Evolutionary conservation across 129 eudicot species (phyloP).

Genomic region (Pulicaria dysenterica): DNA sequence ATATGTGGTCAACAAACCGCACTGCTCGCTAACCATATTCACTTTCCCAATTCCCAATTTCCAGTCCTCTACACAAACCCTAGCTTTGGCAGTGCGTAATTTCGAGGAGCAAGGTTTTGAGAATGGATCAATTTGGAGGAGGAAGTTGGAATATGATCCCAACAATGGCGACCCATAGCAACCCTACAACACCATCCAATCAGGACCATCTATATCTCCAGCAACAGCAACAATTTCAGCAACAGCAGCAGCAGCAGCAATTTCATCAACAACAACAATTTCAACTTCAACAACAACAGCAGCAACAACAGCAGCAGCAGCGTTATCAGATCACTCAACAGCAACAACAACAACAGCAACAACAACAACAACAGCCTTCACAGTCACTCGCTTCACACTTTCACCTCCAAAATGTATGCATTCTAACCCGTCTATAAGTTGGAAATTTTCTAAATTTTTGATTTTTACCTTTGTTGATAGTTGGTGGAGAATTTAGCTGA

Average conservation of each 20-base stretch:
- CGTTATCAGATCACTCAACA: slow-evolving; percentile 45
- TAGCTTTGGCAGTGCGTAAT: not conserved
- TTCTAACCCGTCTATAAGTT: not conserved
- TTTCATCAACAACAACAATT: slow-evolving; percentile 40
- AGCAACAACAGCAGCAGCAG: slow-evolving; percentile 31
- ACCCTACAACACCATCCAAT: slow-evolving; percentile 81
- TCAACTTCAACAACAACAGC: slow-evolving; percentile 52
- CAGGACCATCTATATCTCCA: slow-evolving; percentile 69
- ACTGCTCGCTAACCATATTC: too few species aligned
- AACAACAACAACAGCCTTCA: slow-evolving; percentile 45
- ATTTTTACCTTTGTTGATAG: slow-evolving; percentile 33
- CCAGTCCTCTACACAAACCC: slow-evolving; percentile 3
- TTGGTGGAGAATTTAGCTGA: slow-evolving; percentile 96
- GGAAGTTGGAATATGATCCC: slow-evolving; percentile 93
- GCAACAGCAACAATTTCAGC: slow-evolving; percentile 46
- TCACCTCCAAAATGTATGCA: slow-evolving; percentile 68
- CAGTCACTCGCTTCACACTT: slow-evolving; percentile 96
- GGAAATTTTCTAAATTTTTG: not conserved
- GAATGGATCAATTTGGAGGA: slow-evolving; percentile 68
- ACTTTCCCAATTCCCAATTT: too few species aligned
- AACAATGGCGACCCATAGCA: slow-evolving; percentile 64
- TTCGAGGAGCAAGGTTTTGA: not conserved
- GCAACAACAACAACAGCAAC: slow-evolving; percentile 45
- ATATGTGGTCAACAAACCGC: too few species aligned
- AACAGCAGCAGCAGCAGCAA: slow-evolving; percentile 45